Percentiles rank a stretch among this genome's conserved stretches.
These are phyloP conservation scores for Zychaea mexicana DNA, from an alignment of 371 early-diverging fungal genomes.

Conservation along the genomic window DNA sequence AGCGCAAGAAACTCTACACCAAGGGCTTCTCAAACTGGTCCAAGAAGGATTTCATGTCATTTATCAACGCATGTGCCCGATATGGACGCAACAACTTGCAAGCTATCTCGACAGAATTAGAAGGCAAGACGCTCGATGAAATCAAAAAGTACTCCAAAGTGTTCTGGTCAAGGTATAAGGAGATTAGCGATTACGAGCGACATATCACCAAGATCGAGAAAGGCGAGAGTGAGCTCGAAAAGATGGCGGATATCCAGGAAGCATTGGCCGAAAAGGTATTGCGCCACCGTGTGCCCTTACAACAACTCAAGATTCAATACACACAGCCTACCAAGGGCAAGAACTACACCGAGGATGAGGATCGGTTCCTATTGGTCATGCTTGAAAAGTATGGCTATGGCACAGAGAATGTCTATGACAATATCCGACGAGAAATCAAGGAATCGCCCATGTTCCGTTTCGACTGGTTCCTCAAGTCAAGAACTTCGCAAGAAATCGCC, in stretches of 20 bases:
- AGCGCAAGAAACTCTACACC: conserved; percentile 76
- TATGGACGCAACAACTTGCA: conserved; percentile 81
- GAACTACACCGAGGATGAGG: conserved; percentile 95
- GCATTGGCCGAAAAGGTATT: conserved; percentile 73
- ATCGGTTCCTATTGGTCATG: conserved; percentile 91
- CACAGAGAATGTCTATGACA: conserved; percentile 90
- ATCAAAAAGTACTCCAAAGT: conserved; percentile 81
- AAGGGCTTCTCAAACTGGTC: conserved; percentile 95
- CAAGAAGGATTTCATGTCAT: conserved; percentile 90
- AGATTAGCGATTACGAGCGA: conserved; percentile 82
- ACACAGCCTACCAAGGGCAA: conserved; percentile 82
- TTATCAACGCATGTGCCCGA: conserved; percentile 89
- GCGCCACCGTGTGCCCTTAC: conserved; percentile 77
- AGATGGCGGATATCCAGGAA: conserved; percentile 82
- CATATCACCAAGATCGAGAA: conserved; percentile 86
- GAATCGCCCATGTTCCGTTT: conserved; percentile 88
- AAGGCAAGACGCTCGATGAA: conserved; percentile 88
- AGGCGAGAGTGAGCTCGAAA: conserved; percentile 83
- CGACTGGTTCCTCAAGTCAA: conserved; percentile 96
- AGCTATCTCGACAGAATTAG: conserved; percentile 82
- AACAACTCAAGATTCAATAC: conserved; percentile 87
- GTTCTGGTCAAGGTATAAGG: conserved; percentile 89
- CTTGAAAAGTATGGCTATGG: conserved; percentile 90
- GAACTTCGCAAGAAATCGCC: conserved; percentile 82
- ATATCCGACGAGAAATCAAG: conserved; percentile 86